These are phyloP conservation scores for Candida schatavii DNA, from an alignment of 805 yeast genomes.

Conservation along the genomic window DNA sequence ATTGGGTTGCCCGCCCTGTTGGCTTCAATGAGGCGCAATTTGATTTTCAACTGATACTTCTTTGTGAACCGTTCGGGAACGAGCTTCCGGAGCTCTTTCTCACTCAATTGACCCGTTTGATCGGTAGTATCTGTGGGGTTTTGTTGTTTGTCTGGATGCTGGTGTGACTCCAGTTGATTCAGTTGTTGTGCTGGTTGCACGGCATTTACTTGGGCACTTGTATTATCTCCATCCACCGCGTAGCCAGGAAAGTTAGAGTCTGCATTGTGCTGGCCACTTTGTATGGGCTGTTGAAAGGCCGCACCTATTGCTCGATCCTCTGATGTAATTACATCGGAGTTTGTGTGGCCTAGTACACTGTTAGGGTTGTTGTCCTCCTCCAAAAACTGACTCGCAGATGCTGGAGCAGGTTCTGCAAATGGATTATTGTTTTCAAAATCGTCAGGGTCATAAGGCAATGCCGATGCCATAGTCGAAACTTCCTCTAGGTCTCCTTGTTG, in stretches of 20 bases:
- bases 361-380: constrained; percentile 4
- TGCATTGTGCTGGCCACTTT: background rate
- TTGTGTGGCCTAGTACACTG: constrained; percentile 1
- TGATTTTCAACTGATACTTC: constrained; percentile 45
- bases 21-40: constrained; percentile 68
- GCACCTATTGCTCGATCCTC: constrained; percentile 7
- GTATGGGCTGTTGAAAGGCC: constrained; percentile 3
- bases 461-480: constrained; percentile 33
- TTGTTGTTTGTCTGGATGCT: too few relatives aligned
- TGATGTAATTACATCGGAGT: constrained; percentile 5
- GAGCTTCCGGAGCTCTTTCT: constrained; percentile 41
- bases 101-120: constrained; percentile 23
- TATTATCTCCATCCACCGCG: background rate
- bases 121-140: background rate
- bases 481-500: too few relatives aligned
- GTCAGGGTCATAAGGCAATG: constrained; percentile 46
- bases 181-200: background rate
- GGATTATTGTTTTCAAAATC: constrained; percentile 45
- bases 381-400: constrained; percentile 15
- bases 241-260: background rate
- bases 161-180: too few relatives aligned
- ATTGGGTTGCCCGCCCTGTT: constrained; percentile 77
- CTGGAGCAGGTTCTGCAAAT: constrained; percentile 31
- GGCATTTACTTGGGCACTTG: background rate
- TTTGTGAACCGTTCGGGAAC: constrained; percentile 51